Evolutionary conservation across 2,329 filamentous ascomycete species (phyloP).

Genomic region (Penicillium sp.): DNA sequence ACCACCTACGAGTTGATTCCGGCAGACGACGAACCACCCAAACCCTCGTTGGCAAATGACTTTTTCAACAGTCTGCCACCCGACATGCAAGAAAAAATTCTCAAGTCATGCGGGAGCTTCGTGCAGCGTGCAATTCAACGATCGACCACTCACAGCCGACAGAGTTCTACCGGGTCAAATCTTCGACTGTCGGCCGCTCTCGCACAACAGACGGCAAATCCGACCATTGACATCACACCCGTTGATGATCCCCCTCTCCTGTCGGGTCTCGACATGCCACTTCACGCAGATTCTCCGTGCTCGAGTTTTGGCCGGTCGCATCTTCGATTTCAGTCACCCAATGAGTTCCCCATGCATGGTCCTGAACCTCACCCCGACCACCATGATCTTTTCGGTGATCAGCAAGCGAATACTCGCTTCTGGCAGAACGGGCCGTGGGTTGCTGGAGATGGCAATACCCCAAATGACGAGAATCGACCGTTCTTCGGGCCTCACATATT

Average conservation of each 20-base stretch:
- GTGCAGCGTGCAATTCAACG: conserved; percentile 42
- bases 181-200: conserved; percentile 40
- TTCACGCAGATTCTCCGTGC: conserved; percentile 45
- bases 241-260: conserved; percentile 39
- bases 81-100: conserved; percentile 44
- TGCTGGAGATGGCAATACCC: conserved; percentile 44
- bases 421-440: conserved; percentile 47
- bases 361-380: conserved; percentile 41
- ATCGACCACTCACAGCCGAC: conserved; percentile 38
- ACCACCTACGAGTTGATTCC: conserved; percentile 40
- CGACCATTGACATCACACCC: conserved; percentile 45
- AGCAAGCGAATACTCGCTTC: conserved; percentile 48
- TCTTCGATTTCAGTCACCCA: conserved; percentile 44
- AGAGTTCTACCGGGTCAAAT: conserved; percentile 39
- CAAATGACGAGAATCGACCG: conserved; percentile 44
- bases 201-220: conserved; percentile 42
- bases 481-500: conserved; percentile 44
- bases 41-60: conserved; percentile 44
- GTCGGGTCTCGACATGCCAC: conserved; percentile 38
- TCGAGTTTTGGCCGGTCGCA: conserved; percentile 47
- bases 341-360: conserved; percentile 42
- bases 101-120: conserved; percentile 45
- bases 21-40: conserved; percentile 36
- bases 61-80: conserved; percentile 42
- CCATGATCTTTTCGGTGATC: conserved; percentile 46